Evolutionary conservation across 495 filamentous ascomycete species (phyloP).

Genomic region (Tuber brumale): DNA sequence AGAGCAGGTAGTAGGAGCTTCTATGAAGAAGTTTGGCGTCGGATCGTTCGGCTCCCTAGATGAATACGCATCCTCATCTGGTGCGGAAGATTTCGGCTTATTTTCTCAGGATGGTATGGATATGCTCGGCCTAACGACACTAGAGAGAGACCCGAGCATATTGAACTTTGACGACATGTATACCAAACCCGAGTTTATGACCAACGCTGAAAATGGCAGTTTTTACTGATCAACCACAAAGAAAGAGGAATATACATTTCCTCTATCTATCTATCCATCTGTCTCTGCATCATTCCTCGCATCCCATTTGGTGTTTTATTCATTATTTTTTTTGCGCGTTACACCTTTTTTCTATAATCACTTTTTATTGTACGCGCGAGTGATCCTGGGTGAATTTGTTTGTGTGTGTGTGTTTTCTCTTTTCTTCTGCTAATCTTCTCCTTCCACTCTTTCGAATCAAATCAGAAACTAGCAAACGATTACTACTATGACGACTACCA

Average conservation of each 20-base stretch:
- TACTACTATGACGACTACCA: not conserved
- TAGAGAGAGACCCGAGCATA: constrained; percentile 40
- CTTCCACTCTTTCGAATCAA: not conserved
- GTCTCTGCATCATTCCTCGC: not conserved
- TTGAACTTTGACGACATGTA: constrained; percentile 35
- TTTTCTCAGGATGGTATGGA: constrained; percentile 38
- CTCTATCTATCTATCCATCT: not conserved
- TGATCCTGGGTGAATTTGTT: constrained; percentile 1
- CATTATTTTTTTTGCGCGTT: not conserved
- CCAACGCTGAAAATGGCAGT: constrained; percentile 29
- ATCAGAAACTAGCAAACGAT: not conserved
- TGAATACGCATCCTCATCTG: constrained; percentile 27
- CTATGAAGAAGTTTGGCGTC: constrained; percentile 21
- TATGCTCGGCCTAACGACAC: constrained; percentile 38
- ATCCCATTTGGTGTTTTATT: not conserved
- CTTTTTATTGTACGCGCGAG: not conserved
- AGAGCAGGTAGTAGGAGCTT: constrained; percentile 15
- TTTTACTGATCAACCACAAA: constrained; percentile 9
- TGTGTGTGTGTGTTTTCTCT: not conserved
- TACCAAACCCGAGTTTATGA: constrained; percentile 40
- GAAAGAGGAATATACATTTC: not conserved
- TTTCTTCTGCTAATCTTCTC: not conserved
- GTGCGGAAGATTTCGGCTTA: constrained; percentile 32
- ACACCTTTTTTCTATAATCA: not conserved
- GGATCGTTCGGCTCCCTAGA: constrained; percentile 25